A percentile compares a stretch with the other conserved stretches of the same genome.
phyloP scores from a whole-genome alignment of 257 asterid species.

The Capsicum baccatum region DNA sequence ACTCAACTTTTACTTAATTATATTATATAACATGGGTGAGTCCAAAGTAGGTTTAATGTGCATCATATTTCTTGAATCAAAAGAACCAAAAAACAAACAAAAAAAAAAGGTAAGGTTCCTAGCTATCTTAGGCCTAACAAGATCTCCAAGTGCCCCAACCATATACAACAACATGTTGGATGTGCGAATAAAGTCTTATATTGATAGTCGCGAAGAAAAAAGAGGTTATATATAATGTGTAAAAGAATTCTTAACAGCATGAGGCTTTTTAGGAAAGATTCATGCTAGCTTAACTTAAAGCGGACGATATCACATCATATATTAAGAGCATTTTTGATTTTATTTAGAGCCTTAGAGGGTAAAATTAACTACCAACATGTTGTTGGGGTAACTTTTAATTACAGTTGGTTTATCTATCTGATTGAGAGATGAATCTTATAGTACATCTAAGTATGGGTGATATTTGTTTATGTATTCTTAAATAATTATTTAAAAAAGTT shows the following conservation, averaged over 20 bases:
- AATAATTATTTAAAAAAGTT: not conserved
- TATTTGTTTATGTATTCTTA: not conserved
- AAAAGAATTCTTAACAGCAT: no score
- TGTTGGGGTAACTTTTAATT: not conserved
- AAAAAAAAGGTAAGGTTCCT: constrained; percentile 7
- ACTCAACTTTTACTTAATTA: no score
- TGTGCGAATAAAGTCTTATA: not conserved
- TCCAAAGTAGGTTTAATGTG: no score
- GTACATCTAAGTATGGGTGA: constrained; percentile 10
- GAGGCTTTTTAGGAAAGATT: no score
- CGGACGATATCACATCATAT: not conserved
- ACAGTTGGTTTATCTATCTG: not conserved
- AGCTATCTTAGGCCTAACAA: not conserved
- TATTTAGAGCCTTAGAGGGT: not conserved
- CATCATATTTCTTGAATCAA: no score
- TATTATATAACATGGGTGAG: no score
- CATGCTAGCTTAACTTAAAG: no score
- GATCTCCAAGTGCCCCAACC: not conserved
- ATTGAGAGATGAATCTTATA: not conserved
- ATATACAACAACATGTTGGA: not conserved
- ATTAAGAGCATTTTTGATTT: not conserved
- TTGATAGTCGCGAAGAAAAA: not conserved
- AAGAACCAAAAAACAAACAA: not conserved
- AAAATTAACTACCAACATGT: not conserved
- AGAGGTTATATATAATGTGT: no score